Evolutionary conservation across 2,329 filamentous ascomycete species (phyloP).

Genomic region (Botrytis tulipae): DNA sequence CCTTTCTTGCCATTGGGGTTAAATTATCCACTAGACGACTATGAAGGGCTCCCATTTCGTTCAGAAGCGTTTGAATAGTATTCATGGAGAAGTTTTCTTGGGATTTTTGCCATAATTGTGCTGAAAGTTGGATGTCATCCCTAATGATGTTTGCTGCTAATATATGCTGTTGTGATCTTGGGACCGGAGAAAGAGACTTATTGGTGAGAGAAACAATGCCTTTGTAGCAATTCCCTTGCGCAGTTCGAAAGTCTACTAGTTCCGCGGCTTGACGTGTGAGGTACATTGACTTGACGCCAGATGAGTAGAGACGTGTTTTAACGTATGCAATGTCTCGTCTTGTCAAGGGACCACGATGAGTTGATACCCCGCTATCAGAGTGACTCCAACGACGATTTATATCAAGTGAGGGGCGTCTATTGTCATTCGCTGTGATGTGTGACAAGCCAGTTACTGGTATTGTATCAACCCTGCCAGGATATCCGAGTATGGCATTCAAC

Average conservation of each 20-base stretch:
- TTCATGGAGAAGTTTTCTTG: slow-evolving; percentile 57
- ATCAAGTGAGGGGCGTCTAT: slow-evolving; percentile 29
- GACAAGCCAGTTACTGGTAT: slow-evolving; percentile 49
- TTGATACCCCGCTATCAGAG: slow-evolving; percentile 44
- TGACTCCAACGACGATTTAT: slow-evolving; percentile 51
- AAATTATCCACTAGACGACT: slow-evolving; percentile 46
- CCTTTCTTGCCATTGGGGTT: slow-evolving; percentile 59
- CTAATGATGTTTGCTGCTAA: slow-evolving; percentile 53
- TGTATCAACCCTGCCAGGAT: slow-evolving; percentile 37
- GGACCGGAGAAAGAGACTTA: slow-evolving; percentile 23
- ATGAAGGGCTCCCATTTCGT: slow-evolving; percentile 44
- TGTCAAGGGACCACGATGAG: slow-evolving; percentile 48
- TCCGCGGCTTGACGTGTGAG: slow-evolving; percentile 62
- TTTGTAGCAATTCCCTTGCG: slow-evolving; percentile 25
- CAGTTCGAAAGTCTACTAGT: slow-evolving; percentile 29
- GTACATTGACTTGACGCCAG: slow-evolving; percentile 86
- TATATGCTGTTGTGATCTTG: slow-evolving; percentile 41
- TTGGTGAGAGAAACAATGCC: slow-evolving; percentile 32
- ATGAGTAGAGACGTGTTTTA: slow-evolving; percentile 71
- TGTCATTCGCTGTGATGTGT: slow-evolving; percentile 39
- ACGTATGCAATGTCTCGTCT: slow-evolving; percentile 79
- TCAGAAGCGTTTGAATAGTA: slow-evolving; percentile 52
- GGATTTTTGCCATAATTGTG: slow-evolving; percentile 51
- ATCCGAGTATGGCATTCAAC: slow-evolving; percentile 39
- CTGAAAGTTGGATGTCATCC: slow-evolving; percentile 47